Evolutionary conservation across 257 asterid genomes (phyloP).

Genomic region (Mentha longifolia): DNA sequence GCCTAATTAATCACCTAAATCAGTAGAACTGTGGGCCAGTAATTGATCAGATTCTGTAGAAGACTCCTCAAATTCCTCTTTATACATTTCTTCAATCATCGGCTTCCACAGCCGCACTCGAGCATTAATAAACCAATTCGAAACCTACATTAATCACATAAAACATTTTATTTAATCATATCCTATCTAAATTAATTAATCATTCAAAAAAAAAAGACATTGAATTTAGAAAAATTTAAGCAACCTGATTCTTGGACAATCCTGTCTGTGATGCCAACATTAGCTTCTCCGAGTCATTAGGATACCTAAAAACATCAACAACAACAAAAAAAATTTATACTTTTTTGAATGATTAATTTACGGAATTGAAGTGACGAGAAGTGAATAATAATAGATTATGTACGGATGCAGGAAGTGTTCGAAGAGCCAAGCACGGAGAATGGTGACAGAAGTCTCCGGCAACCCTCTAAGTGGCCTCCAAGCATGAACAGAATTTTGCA

Average conservation of each 20-base stretch:
- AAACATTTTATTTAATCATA: background rate
- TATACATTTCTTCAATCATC: slow-evolving; percentile 93
- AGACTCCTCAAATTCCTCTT: slow-evolving; percentile 76
- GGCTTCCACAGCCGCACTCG: slow-evolving; percentile 96
- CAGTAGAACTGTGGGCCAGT: slow-evolving; percentile 27
- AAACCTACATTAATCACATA: slow-evolving; percentile 44
- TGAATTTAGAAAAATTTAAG: background rate
- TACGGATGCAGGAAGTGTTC: slow-evolving; percentile 98
- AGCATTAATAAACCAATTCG: slow-evolving; percentile 92
- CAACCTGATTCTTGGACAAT: slow-evolving; percentile 88
- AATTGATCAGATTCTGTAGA: slow-evolving; percentile 66
- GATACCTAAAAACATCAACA: slow-evolving; percentile 57
- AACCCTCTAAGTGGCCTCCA: slow-evolving; percentile 90
- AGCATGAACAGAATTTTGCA: slow-evolving; percentile 60
- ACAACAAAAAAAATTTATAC: too few species aligned
- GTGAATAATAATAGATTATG: too few species aligned
- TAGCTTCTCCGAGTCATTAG: slow-evolving; percentile 86
- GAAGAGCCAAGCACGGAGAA: slow-evolving; percentile 95
- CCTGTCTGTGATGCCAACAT: slow-evolving; percentile 91
- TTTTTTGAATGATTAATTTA: too few species aligned
- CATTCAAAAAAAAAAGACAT: background rate
- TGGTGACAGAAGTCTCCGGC: slow-evolving; percentile 77
- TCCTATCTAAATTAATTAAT: slow-evolving; percentile 1
- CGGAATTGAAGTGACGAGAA: too few species aligned
- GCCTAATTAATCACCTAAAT: slow-evolving; percentile 20